phyloP scores from a whole-genome alignment of 2,329 filamentous ascomycete species.

The Lasiodiplodia sp. region DNA sequence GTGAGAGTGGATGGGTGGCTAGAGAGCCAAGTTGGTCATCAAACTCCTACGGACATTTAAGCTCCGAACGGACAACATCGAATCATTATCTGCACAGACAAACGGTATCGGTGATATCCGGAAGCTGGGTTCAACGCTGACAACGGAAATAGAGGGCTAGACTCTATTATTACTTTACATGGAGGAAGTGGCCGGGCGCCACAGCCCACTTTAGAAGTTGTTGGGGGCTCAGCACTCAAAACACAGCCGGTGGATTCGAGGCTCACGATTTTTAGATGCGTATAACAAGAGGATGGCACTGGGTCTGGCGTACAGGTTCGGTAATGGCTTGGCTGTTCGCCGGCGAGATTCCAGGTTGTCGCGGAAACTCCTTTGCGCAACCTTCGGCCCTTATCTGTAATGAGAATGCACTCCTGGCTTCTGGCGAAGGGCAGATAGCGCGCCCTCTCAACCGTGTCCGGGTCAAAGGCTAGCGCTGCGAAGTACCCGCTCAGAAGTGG shows the following conservation, averaged over 20 bases:
- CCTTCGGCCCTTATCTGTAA: not conserved
- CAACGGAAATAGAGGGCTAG: not conserved
- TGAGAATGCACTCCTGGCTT: not conserved
- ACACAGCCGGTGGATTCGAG: not conserved
- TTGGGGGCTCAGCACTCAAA: slow-evolving; percentile 1
- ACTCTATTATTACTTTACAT: not conserved
- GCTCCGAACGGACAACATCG: not conserved
- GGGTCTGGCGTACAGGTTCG: not conserved
- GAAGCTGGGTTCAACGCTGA: not conserved
- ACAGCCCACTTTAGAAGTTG: slow-evolving; percentile 18
- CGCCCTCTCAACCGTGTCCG: not conserved
- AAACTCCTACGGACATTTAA: not conserved
- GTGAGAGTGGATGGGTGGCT: not conserved
- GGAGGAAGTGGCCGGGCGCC: not conserved
- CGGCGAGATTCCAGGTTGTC: slow-evolving; percentile 8
- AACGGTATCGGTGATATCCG: not conserved
- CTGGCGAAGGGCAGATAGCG: not conserved
- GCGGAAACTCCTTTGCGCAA: not conserved
- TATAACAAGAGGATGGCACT: not conserved
- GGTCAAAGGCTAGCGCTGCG: slow-evolving; percentile 2
- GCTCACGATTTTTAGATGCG: not conserved
- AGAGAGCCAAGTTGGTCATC: not conserved
- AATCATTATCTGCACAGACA: not conserved
- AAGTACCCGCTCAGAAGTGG: not conserved
- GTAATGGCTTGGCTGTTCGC: not conserved